Evolutionary conservation across 202 grass and related monocot species (phyloP).

Genomic region (Zizania palustris): DNA sequence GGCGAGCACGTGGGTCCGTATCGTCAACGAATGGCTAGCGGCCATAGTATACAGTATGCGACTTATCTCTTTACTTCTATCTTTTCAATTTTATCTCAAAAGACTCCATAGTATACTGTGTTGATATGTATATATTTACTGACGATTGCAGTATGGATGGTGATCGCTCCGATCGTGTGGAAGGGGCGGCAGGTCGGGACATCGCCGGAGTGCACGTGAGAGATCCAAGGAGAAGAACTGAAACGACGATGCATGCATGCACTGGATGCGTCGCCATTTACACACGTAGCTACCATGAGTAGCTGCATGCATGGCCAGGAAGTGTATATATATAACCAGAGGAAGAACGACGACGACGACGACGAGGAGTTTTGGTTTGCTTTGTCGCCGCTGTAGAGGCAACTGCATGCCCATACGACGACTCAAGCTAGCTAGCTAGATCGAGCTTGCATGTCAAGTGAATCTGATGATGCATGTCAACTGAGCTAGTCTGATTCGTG

Average conservation of each 20-base stretch:
- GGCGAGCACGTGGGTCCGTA: slow-evolving; percentile 91
- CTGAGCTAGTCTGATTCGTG: too few relatives aligned
- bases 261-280: not conserved
- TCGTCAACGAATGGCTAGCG: slow-evolving; percentile 87
- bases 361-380: not conserved
- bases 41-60: slow-evolving; percentile 79
- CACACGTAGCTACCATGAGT: not conserved
- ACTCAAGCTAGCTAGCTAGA: not conserved
- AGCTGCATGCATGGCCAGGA: not conserved
- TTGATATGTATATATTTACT: not conserved
- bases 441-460: not conserved
- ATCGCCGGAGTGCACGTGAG: slow-evolving; percentile 37
- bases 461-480: too few relatives aligned
- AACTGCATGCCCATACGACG: not conserved
- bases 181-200: slow-evolving; percentile 62
- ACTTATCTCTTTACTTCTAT: not conserved
- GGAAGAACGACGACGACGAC: not conserved
- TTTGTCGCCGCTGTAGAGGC: not conserved
- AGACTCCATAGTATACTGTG: too few relatives aligned
- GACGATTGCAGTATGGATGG: slow-evolving; percentile 77
- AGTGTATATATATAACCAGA: not conserved
- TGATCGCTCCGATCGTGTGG: slow-evolving; percentile 77
- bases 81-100: too few relatives aligned
- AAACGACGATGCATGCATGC: too few relatives aligned
- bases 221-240: too few relatives aligned